Conservation (phyloP, 1,284 basidiomycete genomes). For the Cryptococcus jaspeensis region DNA sequence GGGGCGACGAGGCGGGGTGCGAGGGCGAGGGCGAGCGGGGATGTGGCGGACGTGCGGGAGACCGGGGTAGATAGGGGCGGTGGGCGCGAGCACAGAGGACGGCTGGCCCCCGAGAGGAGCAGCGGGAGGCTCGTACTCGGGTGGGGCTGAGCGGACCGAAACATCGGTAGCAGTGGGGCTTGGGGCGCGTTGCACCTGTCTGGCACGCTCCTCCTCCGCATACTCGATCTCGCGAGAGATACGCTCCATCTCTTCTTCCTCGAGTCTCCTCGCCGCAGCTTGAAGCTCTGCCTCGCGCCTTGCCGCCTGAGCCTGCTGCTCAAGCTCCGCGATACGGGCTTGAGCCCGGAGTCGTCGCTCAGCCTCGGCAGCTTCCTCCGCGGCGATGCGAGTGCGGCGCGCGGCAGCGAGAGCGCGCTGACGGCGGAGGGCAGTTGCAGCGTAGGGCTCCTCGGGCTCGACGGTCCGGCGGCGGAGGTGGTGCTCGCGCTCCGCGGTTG, state of each 20-base stretch:
- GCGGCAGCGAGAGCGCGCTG: too few relatives aligned
- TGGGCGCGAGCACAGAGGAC: not conserved
- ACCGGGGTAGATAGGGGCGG: conserved; percentile 10
- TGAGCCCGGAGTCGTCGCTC: too few relatives aligned
- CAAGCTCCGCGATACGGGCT: not conserved
- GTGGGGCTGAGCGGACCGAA: conserved; percentile 15
- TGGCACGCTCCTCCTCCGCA: too few relatives aligned
- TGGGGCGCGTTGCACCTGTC: not conserved
- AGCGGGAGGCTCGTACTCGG: conserved; percentile 15
- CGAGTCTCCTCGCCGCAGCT: not conserved
- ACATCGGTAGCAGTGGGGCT: conserved; percentile 11
- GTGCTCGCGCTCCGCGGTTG: too few relatives aligned
- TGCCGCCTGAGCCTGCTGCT: not conserved
- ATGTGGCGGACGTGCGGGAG: not conserved
- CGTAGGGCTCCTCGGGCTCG: too few relatives aligned
- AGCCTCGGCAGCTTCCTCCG: too few relatives aligned
- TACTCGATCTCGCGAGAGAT: not conserved
- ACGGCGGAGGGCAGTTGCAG: too few relatives aligned
- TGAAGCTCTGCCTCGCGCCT: conserved; percentile 5
- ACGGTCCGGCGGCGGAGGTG: too few relatives aligned
- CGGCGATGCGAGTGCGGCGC: too few relatives aligned
- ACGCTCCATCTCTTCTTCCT: not conserved
- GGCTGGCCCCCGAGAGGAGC: not conserved
- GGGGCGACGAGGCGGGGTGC: not conserved
- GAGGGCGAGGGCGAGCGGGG: not conserved